These are phyloP conservation scores for Collybia sordida DNA, from an alignment of 768 basidiomycete genomes.

Conservation along the genomic window DNA sequence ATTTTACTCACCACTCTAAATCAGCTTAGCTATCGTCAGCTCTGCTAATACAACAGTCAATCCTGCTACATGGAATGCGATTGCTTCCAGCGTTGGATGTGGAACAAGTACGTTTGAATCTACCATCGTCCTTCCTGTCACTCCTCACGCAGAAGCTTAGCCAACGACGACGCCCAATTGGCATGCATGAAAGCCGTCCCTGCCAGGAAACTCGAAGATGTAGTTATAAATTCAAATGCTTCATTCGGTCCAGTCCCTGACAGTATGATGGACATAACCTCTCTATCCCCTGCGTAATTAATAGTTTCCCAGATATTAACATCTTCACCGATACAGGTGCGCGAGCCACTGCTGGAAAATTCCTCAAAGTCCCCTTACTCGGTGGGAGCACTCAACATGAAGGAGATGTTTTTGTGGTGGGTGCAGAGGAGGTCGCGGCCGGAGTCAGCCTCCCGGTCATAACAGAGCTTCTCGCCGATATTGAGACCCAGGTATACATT, in stretches of 20 bases:
- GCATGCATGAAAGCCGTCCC: slow-evolving; percentile 35
- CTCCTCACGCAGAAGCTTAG: slow-evolving; percentile 8
- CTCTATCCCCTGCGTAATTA: neutral
- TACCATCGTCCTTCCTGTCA: slow-evolving; percentile 2
- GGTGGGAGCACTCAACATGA: slow-evolving; percentile 32
- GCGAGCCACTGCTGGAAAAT: slow-evolving; percentile 17
- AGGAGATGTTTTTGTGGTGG: slow-evolving; percentile 32
- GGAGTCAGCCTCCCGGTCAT: slow-evolving; percentile 26
- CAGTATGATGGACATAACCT: slow-evolving; percentile 19
- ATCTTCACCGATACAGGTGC: slow-evolving; percentile 27
- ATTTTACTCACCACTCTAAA: neutral
- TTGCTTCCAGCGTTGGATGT: slow-evolving; percentile 31
- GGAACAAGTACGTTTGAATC: slow-evolving; percentile 29
- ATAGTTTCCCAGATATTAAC: slow-evolving; percentile 24
- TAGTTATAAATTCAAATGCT: slow-evolving; percentile 25
- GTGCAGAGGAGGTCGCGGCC: slow-evolving; percentile 20
- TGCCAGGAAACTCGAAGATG: slow-evolving; percentile 27
- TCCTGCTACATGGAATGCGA: slow-evolving; percentile 27
- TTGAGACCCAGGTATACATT: slow-evolving; percentile 27
- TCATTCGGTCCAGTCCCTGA: slow-evolving; percentile 29
- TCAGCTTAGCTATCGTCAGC: slow-evolving; percentile 10
- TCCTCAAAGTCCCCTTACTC: slow-evolving; percentile 17
- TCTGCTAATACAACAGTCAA: slow-evolving; percentile 9
- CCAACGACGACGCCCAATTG: slow-evolving; percentile 26
- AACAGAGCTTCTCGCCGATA: slow-evolving; percentile 27